Percentiles rank a stretch among this genome's conserved stretches.
phyloP scores from a whole-genome alignment of 345 rosid species.

The Ceriops decandra region DNA sequence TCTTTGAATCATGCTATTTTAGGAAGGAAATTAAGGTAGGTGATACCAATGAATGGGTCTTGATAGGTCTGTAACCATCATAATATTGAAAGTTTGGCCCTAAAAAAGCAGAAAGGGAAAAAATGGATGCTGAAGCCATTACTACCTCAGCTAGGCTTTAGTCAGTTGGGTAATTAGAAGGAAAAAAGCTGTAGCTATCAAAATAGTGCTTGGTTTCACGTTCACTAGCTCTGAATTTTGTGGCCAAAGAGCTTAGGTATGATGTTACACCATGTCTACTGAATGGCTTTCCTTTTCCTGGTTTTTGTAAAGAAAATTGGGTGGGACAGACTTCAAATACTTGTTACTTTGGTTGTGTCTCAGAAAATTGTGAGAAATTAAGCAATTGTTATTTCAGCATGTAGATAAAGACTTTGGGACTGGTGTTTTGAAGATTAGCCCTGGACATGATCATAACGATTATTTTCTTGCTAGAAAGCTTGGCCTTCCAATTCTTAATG shows the following conservation, averaged over 20 bases:
- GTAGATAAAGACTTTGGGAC: constrained; percentile 99
- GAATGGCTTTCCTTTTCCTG: too few relatives aligned
- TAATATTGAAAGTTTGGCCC: too few relatives aligned
- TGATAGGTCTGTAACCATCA: too few relatives aligned
- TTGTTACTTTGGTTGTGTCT: background rate
- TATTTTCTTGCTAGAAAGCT: constrained; percentile 93
- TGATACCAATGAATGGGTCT: too few relatives aligned
- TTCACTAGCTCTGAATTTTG: background rate
- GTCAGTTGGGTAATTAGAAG: too few relatives aligned
- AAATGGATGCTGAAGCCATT: too few relatives aligned
- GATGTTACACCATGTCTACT: too few relatives aligned
- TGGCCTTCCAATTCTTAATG: constrained; percentile 94
- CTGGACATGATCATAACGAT: constrained; percentile 97
- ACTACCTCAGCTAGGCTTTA: too few relatives aligned
- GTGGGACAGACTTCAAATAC: background rate
- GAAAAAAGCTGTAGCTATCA: background rate
- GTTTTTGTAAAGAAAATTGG: background rate
- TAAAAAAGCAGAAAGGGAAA: too few relatives aligned
- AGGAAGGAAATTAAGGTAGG: too few relatives aligned
- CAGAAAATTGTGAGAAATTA: background rate
- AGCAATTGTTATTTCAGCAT: constrained; percentile 42
- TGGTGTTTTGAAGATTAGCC: constrained; percentile 97
- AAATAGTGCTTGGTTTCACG: background rate
- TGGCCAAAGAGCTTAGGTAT: background rate
- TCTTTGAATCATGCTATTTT: too few relatives aligned